Conservation (phyloP, 2,329 filamentous ascomycete species). For the Drechslerella stenobrocha region DNA sequence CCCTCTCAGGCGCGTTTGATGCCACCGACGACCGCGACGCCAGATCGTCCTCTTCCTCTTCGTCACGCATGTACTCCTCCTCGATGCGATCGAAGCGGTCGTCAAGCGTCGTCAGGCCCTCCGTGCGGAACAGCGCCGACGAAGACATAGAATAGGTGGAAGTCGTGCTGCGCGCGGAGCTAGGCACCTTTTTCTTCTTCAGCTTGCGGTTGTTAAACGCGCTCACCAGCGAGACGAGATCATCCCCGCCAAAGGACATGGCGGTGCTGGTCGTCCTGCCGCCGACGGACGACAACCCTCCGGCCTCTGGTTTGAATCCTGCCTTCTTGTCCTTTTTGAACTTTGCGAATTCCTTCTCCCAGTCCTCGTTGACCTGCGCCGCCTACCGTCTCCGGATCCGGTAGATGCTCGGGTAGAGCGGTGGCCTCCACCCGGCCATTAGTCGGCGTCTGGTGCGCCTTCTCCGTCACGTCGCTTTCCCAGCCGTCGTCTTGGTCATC, state of each 20-base stretch:
- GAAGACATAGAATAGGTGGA: constrained; percentile 91
- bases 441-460: constrained; percentile 61
- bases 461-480: constrained; percentile 92
- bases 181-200: constrained; percentile 80
- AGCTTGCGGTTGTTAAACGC: constrained; percentile 43
- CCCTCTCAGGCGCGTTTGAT: constrained; percentile 56
- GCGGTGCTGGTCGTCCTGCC: constrained; percentile 53
- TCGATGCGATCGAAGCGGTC: constrained; percentile 88
- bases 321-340: constrained; percentile 78
- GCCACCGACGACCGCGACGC: constrained; percentile 49
- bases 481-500: constrained; percentile 77
- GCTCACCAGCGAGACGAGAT: constrained; percentile 57
- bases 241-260: constrained; percentile 62
- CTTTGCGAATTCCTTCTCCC: constrained; percentile 89
- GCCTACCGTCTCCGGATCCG: constrained; percentile 55
- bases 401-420: constrained; percentile 54
- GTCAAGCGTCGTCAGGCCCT: constrained; percentile 81
- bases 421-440: constrained; percentile 59
- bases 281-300: constrained; percentile 50
- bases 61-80: constrained; percentile 68
- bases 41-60: constrained; percentile 60
- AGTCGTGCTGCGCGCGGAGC: constrained; percentile 73
- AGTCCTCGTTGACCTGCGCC: constrained; percentile 68
- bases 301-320: constrained; percentile 6
- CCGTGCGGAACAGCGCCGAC: constrained; percentile 81